These are phyloP conservation scores for Starmerella floris DNA, from an alignment of 805 yeast genomes.

Conservation along the genomic window DNA sequence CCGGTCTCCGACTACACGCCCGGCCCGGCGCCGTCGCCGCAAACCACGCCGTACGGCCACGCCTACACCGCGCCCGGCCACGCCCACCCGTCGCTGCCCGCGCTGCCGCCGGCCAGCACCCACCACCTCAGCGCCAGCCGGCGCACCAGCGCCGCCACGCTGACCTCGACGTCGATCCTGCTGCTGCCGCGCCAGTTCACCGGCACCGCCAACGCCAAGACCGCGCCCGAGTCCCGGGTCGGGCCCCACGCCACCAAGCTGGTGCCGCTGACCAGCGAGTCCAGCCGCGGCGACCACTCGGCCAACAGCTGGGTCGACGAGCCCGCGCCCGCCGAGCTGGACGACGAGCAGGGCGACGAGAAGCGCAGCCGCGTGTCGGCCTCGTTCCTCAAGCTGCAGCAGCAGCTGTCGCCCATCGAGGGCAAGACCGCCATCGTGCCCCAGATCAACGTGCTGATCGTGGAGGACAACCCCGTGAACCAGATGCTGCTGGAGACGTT, in stretches of 20 bases:
- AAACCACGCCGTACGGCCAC: neutral
- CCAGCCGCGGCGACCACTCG: neutral
- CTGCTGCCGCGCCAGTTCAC: constrained; percentile 17
- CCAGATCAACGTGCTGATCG: constrained; percentile 78
- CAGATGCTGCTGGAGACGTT: constrained; percentile 84
- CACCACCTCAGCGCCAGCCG: neutral
- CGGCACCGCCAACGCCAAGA: neutral
- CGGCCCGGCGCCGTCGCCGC: neutral
- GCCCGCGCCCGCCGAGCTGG: neutral
- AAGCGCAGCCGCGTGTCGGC: neutral
- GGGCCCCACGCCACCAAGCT: constrained; percentile 1
- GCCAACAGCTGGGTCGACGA: neutral
- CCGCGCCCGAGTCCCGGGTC: neutral
- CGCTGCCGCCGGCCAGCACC: neutral
- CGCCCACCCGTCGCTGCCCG: neutral
- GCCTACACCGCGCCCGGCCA: neutral
- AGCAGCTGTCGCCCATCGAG: constrained; percentile 6
- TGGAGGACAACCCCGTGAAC: constrained; percentile 91
- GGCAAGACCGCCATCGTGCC: constrained; percentile 45
- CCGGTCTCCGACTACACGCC: neutral
- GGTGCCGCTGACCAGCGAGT: constrained; percentile 2
- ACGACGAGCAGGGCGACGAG: neutral
- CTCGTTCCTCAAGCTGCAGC: constrained; percentile 7
- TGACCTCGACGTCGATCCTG: constrained; percentile 9
- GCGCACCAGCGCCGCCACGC: neutral